Base-by-base conservation (phyloP, 257 asterid species). In the Dorcoceras hygrometricum region DNA sequence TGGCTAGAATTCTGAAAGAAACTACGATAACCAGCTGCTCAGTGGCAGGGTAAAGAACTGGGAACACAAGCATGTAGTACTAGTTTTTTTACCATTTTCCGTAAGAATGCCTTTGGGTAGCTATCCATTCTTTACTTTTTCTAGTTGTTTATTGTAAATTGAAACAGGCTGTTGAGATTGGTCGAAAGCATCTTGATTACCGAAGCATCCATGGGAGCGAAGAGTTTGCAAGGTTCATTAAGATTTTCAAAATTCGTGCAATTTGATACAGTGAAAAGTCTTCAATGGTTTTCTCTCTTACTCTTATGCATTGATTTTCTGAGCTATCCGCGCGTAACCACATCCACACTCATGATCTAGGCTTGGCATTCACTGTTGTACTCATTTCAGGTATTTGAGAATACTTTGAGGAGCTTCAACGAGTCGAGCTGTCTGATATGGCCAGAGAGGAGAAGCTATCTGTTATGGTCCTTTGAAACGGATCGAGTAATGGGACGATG, bases 181-280 rank as follows among this genome's bases (percentile, higher is more conserved):
- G 98, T 57, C 84, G 84, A 69, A 91, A 83, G 88, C 89, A 81
- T 25, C 81, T 89, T 29, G 92, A 91, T 76, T 91, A 91, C 74
- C 81, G 83, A 77, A 87, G 89, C 85, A 87, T 91, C 71, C 95
- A 87, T 29, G 95, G 87, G 71, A 89, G 98, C 20, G 98, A 91
- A 86, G 98, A 91, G 78, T 91, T 91, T 68, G 94, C 95, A 55
- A 87, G 98, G 98, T 91, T 70, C 36, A 76, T 65, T 51, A 8
- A 71, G 39, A 24, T 26, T n/a, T 28, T 12, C 36, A 59, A 46
- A 46, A 54, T 34, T 39, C 2, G 4, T 16, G 51, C 57, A 39
- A 7, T 16, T 32, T 34, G 32, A 6, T 59, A 43, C 19, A 32
- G 29, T 25, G 59, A 10, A 24, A 24, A 43, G 16, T 19, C 8